Evolutionary conservation across 257 asterid genomes (phyloP).

Genomic region (Thymus quinquecostatus): DNA sequence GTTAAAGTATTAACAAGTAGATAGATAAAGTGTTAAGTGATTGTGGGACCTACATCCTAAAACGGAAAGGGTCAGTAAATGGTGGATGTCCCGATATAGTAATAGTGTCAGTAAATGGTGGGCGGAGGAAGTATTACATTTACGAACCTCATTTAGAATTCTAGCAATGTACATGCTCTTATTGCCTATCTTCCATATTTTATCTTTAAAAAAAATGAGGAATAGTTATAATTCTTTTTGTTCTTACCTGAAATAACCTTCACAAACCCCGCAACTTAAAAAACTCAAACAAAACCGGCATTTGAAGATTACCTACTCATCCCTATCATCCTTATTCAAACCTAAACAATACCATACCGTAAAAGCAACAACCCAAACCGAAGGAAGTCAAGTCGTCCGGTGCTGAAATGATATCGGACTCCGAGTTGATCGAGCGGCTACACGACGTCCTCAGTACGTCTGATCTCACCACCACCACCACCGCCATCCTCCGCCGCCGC

Average conservation of each 20-base stretch:
- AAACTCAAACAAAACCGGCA: constrained; percentile 32
- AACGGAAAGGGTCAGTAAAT: too few species aligned
- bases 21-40: too few species aligned
- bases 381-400: constrained; percentile 38
- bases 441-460: constrained; percentile 70
- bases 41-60: too few species aligned
- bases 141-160: too few species aligned
- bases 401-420: constrained; percentile 67
- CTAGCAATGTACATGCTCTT: too few species aligned
- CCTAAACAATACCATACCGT: constrained; percentile 39
- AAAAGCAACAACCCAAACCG: constrained; percentile 33
- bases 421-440: constrained; percentile 70
- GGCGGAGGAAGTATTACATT: too few species aligned
- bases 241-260: background rate
- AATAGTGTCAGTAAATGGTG: too few species aligned
- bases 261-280: constrained; percentile 24
- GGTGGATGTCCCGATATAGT: too few species aligned
- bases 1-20: too few species aligned
- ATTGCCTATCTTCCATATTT: too few species aligned
- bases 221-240: too few species aligned
- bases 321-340: constrained; percentile 28
- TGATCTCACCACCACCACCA: constrained; percentile 83
- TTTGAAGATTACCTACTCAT: constrained; percentile 20
- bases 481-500: constrained; percentile 68
- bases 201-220: too few species aligned